Percentiles rank a stretch among this genome's conserved stretches.
These are phyloP conservation scores for Anthracocystis setariae DNA, from an alignment of 1,284 basidiomycete species.

Conservation along the genomic window DNA sequence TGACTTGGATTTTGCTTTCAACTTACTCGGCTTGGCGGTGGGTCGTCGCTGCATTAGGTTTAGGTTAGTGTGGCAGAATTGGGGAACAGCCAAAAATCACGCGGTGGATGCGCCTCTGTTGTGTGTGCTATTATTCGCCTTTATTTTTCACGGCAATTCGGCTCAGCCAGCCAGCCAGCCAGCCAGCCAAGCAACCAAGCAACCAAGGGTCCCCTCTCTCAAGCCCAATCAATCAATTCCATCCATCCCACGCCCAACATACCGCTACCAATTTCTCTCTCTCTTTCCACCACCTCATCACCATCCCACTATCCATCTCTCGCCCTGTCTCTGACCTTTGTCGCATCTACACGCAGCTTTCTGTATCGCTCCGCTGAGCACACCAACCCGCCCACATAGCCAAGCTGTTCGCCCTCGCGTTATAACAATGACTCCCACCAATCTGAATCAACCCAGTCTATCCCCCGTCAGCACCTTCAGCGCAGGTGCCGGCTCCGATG, in stretches of 20 bases:
- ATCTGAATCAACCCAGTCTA: conserved; percentile 47
- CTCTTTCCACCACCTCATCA: conserved; percentile 4
- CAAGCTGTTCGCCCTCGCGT: conserved; percentile 43
- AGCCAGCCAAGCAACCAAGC: neutral
- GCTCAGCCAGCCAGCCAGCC: too few species aligned
- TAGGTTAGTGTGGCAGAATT: too few species aligned
- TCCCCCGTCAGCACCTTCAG: conserved; percentile 47
- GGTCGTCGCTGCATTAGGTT: too few species aligned
- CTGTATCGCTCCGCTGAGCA: neutral
- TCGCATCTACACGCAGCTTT: neutral
- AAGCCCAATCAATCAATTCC: too few species aligned
- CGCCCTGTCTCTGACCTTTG: neutral
- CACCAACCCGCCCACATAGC: conserved; percentile 13
- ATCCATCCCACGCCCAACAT: neutral
- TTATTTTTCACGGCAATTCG: too few species aligned
- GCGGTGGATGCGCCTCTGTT: too few species aligned
- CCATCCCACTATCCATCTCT: neutral
- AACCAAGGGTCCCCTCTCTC: conserved; percentile 15
- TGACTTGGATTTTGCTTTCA: conserved; percentile 1
- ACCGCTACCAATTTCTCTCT: neutral
- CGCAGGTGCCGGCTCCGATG: conserved; percentile 49
- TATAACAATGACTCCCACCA: conserved; percentile 49
- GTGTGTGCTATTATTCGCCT: too few species aligned
- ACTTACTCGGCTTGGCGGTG: too few species aligned
- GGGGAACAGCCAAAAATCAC: too few species aligned